phyloP scores from a whole-genome alignment of 805 yeast species.

The Saccharomycopsis sp. region DNA sequence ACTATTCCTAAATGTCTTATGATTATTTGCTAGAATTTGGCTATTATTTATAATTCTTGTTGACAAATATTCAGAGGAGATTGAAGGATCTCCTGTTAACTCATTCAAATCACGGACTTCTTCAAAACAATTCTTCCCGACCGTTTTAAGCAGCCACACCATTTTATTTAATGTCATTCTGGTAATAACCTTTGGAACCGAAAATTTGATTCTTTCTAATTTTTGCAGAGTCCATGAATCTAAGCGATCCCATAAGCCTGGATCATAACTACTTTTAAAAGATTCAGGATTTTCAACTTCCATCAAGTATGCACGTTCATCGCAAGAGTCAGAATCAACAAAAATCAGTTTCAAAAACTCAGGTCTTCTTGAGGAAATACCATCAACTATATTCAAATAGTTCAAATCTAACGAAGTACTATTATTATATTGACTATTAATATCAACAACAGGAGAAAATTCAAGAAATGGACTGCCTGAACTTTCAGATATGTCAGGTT shows the following conservation, averaged over 20 bases:
- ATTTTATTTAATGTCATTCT: slow-evolving; percentile 33
- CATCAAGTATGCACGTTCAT: neutral
- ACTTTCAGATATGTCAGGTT: neutral
- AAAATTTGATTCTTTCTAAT: slow-evolving; percentile 20
- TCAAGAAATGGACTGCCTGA: too few species aligned
- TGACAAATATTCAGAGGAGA: too few species aligned
- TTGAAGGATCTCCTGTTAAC: slow-evolving; percentile 39
- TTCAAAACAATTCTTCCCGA: slow-evolving; percentile 33
- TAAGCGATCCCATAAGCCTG: neutral
- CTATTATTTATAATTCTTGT: too few species aligned
- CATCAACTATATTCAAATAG: neutral
- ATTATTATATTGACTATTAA: too few species aligned
- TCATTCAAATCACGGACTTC: slow-evolving; percentile 38
- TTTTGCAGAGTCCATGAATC: neutral
- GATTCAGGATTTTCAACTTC: slow-evolving; percentile 15
- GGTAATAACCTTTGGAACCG: slow-evolving; percentile 23
- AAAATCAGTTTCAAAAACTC: neutral
- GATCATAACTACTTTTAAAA: slow-evolving; percentile 13
- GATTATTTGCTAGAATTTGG: too few species aligned
- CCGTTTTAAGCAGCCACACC: slow-evolving; percentile 42
- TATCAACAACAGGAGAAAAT: too few species aligned
- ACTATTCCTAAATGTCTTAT: too few species aligned
- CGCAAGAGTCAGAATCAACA: neutral
- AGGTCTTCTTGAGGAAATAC: neutral
- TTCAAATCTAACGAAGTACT: too few species aligned